Conservation (phyloP, 345 rosid species). For the Eutrema heterophyllum region DNA sequence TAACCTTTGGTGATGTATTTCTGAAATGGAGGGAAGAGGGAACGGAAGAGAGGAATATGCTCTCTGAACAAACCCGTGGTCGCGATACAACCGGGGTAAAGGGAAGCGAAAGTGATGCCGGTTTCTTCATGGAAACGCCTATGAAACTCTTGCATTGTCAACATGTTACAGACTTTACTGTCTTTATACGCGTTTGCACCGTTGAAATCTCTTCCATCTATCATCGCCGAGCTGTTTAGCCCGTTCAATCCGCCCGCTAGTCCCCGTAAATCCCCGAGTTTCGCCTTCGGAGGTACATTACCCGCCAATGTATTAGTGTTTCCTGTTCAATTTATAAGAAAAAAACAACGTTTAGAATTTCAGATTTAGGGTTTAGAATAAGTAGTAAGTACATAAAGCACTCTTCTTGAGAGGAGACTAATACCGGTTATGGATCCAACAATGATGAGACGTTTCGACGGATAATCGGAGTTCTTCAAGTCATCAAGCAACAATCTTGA, state of each 20-base stretch:
- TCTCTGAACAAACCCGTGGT: slow-evolving; percentile 94
- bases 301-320: slow-evolving; percentile 95
- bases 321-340: slow-evolving; percentile 31
- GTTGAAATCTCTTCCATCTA: slow-evolving; percentile 88
- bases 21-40: slow-evolving; percentile 94
- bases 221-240: slow-evolving; percentile 71
- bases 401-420: background rate
- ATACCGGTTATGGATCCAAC: slow-evolving; percentile 96
- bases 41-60: slow-evolving; percentile 87
- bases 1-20: slow-evolving; percentile 95
- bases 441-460: slow-evolving; percentile 76
- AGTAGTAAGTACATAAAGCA: background rate
- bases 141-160: slow-evolving; percentile 93
- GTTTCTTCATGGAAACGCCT: slow-evolving; percentile 84
- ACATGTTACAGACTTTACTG: slow-evolving; percentile 98
- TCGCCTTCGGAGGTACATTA: slow-evolving; percentile 94
- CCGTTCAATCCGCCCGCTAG: slow-evolving; percentile 79
- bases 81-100: slow-evolving; percentile 94
- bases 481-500: slow-evolving; percentile 80
- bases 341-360: background rate
- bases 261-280: slow-evolving; percentile 90
- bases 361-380: background rate
- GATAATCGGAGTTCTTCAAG: slow-evolving; percentile 72
- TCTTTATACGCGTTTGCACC: slow-evolving; percentile 97
- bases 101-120: slow-evolving; percentile 76